phyloP scores from a whole-genome alignment of 352 stramenopile genomes.

The Globisporangium acanthophoron region DNA sequence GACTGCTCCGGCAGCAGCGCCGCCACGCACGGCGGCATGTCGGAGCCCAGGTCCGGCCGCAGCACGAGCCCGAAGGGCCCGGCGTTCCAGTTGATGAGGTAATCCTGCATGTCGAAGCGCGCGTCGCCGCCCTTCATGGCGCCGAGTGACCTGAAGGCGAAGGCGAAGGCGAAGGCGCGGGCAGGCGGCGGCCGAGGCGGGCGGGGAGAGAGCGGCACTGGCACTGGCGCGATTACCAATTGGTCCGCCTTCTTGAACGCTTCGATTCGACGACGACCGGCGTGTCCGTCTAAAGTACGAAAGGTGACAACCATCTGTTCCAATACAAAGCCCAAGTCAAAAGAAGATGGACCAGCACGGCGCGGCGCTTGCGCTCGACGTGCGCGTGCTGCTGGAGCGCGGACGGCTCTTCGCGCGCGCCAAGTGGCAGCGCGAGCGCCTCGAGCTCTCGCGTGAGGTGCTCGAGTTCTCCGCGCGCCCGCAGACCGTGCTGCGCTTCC shows the following conservation, averaged over 20 bases:
- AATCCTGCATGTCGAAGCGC: constrained; percentile 51
- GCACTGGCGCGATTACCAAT: too few species aligned
- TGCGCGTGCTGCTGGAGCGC: constrained; percentile 30
- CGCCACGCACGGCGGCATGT: constrained; percentile 75
- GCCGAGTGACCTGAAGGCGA: not conserved
- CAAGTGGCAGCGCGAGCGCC: constrained; percentile 22
- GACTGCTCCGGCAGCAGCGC: constrained; percentile 69
- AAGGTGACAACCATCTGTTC: too few species aligned
- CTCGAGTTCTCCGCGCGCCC: constrained; percentile 26
- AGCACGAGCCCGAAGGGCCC: constrained; percentile 72
- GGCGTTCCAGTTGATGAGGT: constrained; percentile 84
- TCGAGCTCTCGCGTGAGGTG: constrained; percentile 16
- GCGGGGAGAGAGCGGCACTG: too few species aligned
- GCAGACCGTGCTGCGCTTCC: constrained; percentile 30
- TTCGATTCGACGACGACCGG: too few species aligned
- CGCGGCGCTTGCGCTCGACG: constrained; percentile 15
- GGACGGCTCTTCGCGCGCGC: constrained; percentile 32
- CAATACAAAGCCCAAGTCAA: too few species aligned
- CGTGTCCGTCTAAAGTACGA: too few species aligned
- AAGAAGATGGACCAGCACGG: not conserved
- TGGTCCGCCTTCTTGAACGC: too few species aligned
- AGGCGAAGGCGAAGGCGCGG: too few species aligned
- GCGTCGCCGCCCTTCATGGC: constrained; percentile 10
- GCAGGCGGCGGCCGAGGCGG: too few species aligned
- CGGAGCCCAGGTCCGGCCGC: constrained; percentile 54